These are phyloP conservation scores for Leucocoprinus birnbaumii DNA, from an alignment of 768 basidiomycete species.

Conservation along the genomic window DNA sequence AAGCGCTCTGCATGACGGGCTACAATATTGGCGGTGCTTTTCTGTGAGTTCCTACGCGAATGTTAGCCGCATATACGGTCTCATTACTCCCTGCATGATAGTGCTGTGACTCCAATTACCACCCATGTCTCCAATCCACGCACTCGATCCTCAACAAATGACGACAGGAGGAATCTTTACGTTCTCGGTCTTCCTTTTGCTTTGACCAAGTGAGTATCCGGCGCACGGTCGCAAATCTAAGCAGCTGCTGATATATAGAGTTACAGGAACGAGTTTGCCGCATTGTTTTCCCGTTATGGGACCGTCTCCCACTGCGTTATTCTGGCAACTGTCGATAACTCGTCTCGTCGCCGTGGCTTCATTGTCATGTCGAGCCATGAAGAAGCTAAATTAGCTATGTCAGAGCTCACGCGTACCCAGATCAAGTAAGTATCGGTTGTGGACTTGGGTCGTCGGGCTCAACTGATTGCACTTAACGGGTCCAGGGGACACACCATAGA, in stretches of 20 bases:
- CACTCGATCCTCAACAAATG: conserved; percentile 25
- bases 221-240: not conserved
- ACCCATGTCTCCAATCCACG: conserved; percentile 20
- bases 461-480: conserved; percentile 9
- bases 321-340: conserved; percentile 79
- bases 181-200: conserved; percentile 83
- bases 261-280: conserved; percentile 51
- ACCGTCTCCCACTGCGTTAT: conserved; percentile 76
- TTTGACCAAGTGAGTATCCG: conserved; percentile 59
- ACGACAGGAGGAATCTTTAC: conserved; percentile 77
- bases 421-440: conserved; percentile 48
- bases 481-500: conserved; percentile 71
- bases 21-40: conserved; percentile 52
- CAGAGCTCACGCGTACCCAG: conserved; percentile 60
- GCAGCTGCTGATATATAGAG: not conserved
- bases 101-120: conserved; percentile 34
- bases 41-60: conserved; percentile 40
- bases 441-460: not conserved
- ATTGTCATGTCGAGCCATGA: conserved; percentile 76
- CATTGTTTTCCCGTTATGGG: conserved; percentile 63
- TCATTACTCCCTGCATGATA: conserved; percentile 20
- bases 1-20: conserved; percentile 66
- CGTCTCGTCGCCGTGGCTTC: conserved; percentile 80
- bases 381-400: conserved; percentile 71
- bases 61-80: not conserved